Percentiles rank a stretch among this genome's conserved stretches.
Conservation (phyloP, 225 moss, liverwort and hornwort genomes). For the Physcomitrellopsis africana region DNA sequence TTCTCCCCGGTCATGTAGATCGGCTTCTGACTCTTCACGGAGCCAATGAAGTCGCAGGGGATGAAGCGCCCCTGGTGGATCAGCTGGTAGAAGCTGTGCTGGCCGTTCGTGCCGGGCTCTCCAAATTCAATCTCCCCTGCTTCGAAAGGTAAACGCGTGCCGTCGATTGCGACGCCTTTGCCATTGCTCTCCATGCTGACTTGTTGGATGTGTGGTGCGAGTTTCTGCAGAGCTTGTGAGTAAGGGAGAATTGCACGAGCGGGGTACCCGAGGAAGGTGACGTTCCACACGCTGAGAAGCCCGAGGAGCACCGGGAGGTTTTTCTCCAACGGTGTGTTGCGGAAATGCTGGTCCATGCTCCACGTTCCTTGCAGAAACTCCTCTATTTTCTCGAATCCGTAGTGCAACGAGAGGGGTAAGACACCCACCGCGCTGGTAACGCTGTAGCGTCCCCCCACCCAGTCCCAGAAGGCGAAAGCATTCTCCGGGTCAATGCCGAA, state of each 20-base stretch:
- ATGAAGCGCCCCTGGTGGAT: slow-evolving; percentile 97
- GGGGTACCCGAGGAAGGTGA: slow-evolving; percentile 78
- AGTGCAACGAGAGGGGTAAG: slow-evolving; percentile 85
- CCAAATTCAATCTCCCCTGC: slow-evolving; percentile 96
- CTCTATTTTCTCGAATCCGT: slow-evolving; percentile 76
- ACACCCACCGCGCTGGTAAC: slow-evolving; percentile 94
- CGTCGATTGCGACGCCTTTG: slow-evolving; percentile 95
- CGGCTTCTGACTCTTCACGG: slow-evolving; percentile 93
- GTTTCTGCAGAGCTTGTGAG: slow-evolving; percentile 89
- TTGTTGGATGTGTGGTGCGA: slow-evolving; percentile 97
- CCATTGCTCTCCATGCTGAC: slow-evolving; percentile 99
- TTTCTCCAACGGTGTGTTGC: slow-evolving; percentile 63
- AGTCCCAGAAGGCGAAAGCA: slow-evolving; percentile 98
- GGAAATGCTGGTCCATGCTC: slow-evolving; percentile 96
- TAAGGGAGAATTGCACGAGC: slow-evolving; percentile 95
- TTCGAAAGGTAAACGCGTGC: slow-evolving; percentile 63
- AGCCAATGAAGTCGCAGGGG: slow-evolving; percentile 96
- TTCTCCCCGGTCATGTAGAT: slow-evolving; percentile 88
- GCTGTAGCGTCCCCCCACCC: slow-evolving; percentile 98
- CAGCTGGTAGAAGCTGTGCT: slow-evolving; percentile 98
- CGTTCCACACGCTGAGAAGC: slow-evolving; percentile 92
- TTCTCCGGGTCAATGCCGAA: slow-evolving; percentile 94
- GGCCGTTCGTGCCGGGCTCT: slow-evolving; percentile 97
- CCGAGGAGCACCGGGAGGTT: slow-evolving; percentile 91
- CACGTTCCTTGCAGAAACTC: slow-evolving; percentile 71